phyloP scores from a whole-genome alignment of 1,284 basidiomycete species.

The Fomitopsis pinicola region DNA sequence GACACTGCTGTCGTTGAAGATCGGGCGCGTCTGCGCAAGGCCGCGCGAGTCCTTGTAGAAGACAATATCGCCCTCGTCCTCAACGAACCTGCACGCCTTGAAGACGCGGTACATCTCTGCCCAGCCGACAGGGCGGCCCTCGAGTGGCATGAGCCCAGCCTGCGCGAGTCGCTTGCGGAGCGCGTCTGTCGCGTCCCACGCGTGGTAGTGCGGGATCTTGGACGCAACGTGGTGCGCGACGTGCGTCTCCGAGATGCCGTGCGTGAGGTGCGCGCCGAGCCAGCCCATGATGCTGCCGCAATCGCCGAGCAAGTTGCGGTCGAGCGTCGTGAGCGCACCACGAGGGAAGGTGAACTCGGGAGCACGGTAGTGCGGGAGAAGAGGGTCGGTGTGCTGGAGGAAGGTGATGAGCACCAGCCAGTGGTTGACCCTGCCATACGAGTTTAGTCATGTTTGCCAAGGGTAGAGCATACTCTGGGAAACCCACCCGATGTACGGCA shows the following conservation, averaged over 20 bases:
- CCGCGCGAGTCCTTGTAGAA: conserved; percentile 91
- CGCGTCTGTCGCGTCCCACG: conserved; percentile 90
- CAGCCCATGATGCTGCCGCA: conserved; percentile 70
- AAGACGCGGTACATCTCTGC: conserved; percentile 73
- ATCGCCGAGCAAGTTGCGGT: conserved; percentile 85
- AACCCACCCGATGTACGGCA: conserved; percentile 84
- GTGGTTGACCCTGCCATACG: conserved; percentile 55
- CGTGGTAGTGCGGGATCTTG: conserved; percentile 93
- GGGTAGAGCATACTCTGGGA: background rate
- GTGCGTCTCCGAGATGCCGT: conserved; percentile 93
- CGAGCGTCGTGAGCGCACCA: conserved; percentile 91
- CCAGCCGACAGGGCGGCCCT: conserved; percentile 74
- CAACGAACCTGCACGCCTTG: conserved; percentile 85
- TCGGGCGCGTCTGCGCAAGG: conserved; percentile 66
- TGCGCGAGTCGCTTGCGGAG: conserved; percentile 77
- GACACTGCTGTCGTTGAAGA: conserved; percentile 55
- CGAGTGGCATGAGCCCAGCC: conserved; percentile 48
- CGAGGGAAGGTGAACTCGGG: conserved; percentile 92
- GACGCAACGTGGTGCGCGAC: conserved; percentile 87
- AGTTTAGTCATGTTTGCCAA: background rate
- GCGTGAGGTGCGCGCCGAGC: conserved; percentile 76
- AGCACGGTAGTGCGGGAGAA: conserved; percentile 92
- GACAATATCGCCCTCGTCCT: conserved; percentile 86
- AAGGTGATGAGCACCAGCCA: conserved; percentile 93
- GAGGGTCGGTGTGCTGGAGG: conserved; percentile 96